Evolutionary conservation across 768 basidiomycete genomes (phyloP).

Genomic region (Butyriboletus loyo): DNA sequence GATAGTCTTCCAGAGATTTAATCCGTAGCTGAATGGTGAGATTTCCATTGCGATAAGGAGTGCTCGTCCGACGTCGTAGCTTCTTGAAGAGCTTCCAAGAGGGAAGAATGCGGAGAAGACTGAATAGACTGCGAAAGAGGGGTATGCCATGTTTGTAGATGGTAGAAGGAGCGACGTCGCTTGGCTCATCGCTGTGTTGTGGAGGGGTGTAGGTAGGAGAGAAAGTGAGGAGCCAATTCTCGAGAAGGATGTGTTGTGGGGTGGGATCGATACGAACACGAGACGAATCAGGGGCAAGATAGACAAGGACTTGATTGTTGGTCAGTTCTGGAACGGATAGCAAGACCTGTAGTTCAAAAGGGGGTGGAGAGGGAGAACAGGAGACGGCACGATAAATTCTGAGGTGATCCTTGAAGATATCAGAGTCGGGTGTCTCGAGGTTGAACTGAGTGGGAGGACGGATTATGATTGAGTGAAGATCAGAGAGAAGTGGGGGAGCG

Average conservation of each 20-base stretch:
- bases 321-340: constrained; percentile 66
- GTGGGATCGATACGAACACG: constrained; percentile 67
- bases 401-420: constrained; percentile 60
- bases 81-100: constrained; percentile 72
- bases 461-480: background rate
- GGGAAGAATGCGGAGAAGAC: constrained; percentile 69
- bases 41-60: constrained; percentile 39
- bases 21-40: constrained; percentile 50
- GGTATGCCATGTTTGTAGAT: constrained; percentile 86
- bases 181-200: constrained; percentile 23
- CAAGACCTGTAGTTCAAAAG: constrained; percentile 67
- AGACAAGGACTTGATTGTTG: constrained; percentile 70
- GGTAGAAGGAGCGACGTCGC: constrained; percentile 64
- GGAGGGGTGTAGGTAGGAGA: constrained; percentile 19
- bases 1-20: constrained; percentile 32
- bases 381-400: constrained; percentile 56
- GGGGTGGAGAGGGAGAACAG: constrained; percentile 33
- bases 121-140: constrained; percentile 71
- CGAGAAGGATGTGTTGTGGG: constrained; percentile 67
- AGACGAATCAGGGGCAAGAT: constrained; percentile 54
- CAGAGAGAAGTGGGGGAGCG: background rate
- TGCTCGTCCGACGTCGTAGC: constrained; percentile 43
- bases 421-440: constrained; percentile 72
- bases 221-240: constrained; percentile 63
- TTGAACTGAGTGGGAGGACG: constrained; percentile 55